These are phyloP conservation scores for Stephania cephalantha DNA, from an alignment of 164 flowering plant genomes.

Conservation along the genomic window DNA sequence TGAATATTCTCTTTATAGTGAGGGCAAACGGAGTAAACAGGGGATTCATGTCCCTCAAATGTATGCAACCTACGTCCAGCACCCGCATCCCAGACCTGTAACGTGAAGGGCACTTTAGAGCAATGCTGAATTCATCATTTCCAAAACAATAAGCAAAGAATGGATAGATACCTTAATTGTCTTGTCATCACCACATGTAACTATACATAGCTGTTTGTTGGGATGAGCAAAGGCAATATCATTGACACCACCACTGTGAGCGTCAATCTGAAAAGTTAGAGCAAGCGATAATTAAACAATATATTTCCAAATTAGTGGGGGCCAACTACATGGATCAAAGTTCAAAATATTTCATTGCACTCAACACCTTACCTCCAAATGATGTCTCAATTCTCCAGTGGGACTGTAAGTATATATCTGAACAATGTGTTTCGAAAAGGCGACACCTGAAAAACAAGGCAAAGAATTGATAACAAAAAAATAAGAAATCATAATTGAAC, in stretches of 20 bases:
- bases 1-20: slow-evolving; percentile 64
- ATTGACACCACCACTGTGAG: slow-evolving; percentile 65
- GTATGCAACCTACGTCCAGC: slow-evolving; percentile 37
- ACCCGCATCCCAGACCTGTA: slow-evolving; percentile 59
- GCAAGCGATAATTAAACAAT: background rate
- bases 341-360: background rate
- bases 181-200: slow-evolving; percentile 73
- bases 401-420: slow-evolving; percentile 46
- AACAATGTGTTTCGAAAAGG: slow-evolving; percentile 58
- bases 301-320: background rate
- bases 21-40: slow-evolving; percentile 72
- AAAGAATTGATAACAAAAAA: background rate
- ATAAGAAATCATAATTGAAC: background rate
- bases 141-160: background rate
- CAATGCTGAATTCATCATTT: background rate
- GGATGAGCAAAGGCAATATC: slow-evolving; percentile 62
- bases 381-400: slow-evolving; percentile 47
- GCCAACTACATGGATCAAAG: background rate
- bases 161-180: slow-evolving; percentile 40
- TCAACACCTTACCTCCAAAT: slow-evolving; percentile 38
- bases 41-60: slow-evolving; percentile 74
- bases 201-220: slow-evolving; percentile 47
- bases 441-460: slow-evolving; percentile 40
- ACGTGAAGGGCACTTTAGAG: background rate
- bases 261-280: slow-evolving; percentile 42